Base-by-base conservation (phyloP, 257 asterid genomes). In the Mitragyna speciosa region DNA sequence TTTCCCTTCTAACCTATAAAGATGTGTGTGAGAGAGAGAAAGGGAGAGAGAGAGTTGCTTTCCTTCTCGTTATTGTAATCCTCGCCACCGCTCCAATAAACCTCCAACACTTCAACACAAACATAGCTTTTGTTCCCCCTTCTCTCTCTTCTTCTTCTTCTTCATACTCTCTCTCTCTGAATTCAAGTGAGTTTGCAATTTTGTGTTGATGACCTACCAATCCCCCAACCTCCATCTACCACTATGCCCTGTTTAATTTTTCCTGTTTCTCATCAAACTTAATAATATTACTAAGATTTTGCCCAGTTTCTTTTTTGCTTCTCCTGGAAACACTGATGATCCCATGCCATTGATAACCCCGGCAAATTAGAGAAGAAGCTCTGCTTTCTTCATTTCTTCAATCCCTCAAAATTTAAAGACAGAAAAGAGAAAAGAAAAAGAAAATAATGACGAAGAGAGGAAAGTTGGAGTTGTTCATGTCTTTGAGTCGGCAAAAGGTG, bases 401-500 rank as follows among this genome's bases (percentile, higher is more conserved):
- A 45, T 12, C 4, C 39, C 39, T 19, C 31, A n/a, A 41, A 77
- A 49, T 8, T 12, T 6, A 26, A 9, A 61, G 11, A 30, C 3
- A 3, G 10, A 61, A 28, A n/a, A 36, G 20, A 12, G 1, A 28
- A 12, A 39, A 39, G 31, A n/a, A 14, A 24, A 49, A 16, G 33
- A 12, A 76, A 65, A 19, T 52, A 48, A 58, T 20, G 36, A 81
- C 74, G 98, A 96, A 90, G 85, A 90, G 86, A 86, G 87, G 83
- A 73, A 89, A 87, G 82, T 76, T 85, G 28, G 92, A 91, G 79
- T 81, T 87, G 87, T 75, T 90, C 84, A 82, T 89, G 86, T 80
- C 94, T 10, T 80, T 88, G 52, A 89, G 91, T 83, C 86, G 97
- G 82, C 92, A 88, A 84, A 90, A 88, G 83, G 86, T 91, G 75